Percentiles rank a stretch among this genome's conserved stretches.
These are phyloP conservation scores for Paecilomyces variotii DNA, from an alignment of 2,329 filamentous ascomycete species.

Conservation along the genomic window DNA sequence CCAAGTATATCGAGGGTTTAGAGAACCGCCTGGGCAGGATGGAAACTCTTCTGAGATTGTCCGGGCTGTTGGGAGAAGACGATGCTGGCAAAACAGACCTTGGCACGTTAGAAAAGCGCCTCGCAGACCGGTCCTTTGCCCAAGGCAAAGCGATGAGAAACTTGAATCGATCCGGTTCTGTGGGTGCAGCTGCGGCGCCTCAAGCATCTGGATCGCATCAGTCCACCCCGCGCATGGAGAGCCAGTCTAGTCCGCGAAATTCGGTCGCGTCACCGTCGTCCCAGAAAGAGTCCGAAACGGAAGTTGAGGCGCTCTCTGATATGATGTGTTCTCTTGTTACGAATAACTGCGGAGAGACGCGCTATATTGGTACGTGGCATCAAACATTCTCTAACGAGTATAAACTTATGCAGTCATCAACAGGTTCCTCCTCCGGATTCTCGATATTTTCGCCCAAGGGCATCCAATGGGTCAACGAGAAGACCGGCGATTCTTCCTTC, in stretches of 20 bases:
- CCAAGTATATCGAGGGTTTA: conserved; percentile 95
- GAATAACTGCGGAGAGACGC: conserved; percentile 86
- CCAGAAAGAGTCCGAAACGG: conserved; percentile 50
- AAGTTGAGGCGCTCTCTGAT: conserved; percentile 84
- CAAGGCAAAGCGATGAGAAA: conserved; percentile 28
- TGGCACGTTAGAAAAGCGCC: conserved; percentile 73
- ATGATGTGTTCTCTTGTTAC: conserved; percentile 99
- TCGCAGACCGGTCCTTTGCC: conserved; percentile 43
- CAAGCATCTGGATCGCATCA: conserved; percentile 30
- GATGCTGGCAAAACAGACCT: conserved; percentile 81
- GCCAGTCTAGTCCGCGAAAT: conserved; percentile 43
- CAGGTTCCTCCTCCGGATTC: conserved; percentile 92
- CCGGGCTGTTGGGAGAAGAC: conserved; percentile 77
- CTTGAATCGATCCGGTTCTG: conserved; percentile 19
- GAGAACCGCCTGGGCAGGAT: conserved; percentile 93
- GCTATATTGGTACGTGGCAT: conserved; percentile 73
- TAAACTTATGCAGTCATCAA: conserved; percentile 7
- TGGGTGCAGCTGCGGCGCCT: conserved; percentile 22
- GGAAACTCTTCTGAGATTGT: conserved; percentile 82
- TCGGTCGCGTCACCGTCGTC: conserved; percentile 46
- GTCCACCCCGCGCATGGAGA: conserved; percentile 40
- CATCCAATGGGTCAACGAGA: conserved; percentile 96
- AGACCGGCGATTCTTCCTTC: conserved; percentile 92
- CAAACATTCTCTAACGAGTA: conserved; percentile 7
- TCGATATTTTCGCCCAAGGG: conserved; percentile 98